Percentiles rank a stretch among this genome's conserved stretches.
phyloP scores from a whole-genome alignment of 306 rosid genomes.

The Castanea crenata region DNA sequence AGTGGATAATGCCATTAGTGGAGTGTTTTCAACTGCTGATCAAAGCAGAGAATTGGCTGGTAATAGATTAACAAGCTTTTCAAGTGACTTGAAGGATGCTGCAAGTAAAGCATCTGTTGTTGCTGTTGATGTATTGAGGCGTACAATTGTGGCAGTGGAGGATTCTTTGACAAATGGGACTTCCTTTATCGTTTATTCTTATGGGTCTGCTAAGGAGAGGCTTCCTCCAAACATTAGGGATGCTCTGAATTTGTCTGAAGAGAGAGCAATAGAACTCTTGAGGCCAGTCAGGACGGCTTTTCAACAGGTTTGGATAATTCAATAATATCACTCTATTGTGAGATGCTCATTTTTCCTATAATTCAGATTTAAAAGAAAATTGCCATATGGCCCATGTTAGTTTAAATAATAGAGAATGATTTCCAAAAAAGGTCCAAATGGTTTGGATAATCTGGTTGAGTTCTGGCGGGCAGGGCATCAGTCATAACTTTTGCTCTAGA shows the following conservation, averaged over 20 bases:
- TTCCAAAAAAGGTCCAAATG: constrained; percentile 13
- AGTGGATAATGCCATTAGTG: constrained; percentile 47
- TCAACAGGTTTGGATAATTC: constrained; percentile 54
- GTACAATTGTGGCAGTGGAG: constrained; percentile 53
- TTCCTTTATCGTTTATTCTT: constrained; percentile 58
- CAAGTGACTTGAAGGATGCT: constrained; percentile 59
- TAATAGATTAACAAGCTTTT: constrained; percentile 47
- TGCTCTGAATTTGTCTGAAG: constrained; percentile 62
- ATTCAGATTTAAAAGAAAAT: constrained; percentile 5
- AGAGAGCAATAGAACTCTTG: constrained; percentile 53
- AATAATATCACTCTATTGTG: constrained; percentile 8
- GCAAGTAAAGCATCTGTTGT: constrained; percentile 50
- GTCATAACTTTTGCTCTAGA: not conserved
- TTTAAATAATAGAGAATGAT: constrained; percentile 5
- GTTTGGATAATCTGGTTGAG: constrained; percentile 10
- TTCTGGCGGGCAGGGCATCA: not conserved
- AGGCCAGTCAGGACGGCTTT: constrained; percentile 59
- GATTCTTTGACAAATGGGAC: constrained; percentile 61
- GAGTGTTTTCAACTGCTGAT: constrained; percentile 57
- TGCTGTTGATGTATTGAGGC: constrained; percentile 64
- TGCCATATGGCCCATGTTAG: not conserved
- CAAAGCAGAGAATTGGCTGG: constrained; percentile 61
- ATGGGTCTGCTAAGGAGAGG: constrained; percentile 69
- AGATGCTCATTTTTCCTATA: constrained; percentile 7
- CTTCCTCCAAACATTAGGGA: constrained; percentile 70